Conservation (phyloP, 768 basidiomycete species). For the Serpula lacrymans region DNA sequence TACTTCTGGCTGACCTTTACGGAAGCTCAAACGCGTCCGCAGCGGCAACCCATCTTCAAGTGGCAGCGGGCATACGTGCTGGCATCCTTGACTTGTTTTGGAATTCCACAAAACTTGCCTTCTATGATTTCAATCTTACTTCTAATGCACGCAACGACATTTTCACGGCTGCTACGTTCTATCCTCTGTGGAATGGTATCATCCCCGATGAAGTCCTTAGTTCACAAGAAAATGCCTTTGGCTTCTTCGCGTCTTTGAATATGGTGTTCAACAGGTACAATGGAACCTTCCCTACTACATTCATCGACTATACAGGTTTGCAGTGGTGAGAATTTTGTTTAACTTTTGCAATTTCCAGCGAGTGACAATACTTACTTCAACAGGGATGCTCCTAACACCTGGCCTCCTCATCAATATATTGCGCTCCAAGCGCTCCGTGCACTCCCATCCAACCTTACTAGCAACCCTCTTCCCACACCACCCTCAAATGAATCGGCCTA, state of each 20-base stretch:
- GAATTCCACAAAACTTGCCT: constrained; percentile 78
- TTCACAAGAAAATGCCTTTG: constrained; percentile 59
- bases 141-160: constrained; percentile 59
- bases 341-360: background rate
- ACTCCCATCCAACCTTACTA: constrained; percentile 70
- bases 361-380: background rate
- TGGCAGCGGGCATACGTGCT: constrained; percentile 54
- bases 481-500: constrained; percentile 54
- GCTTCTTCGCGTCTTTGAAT: constrained; percentile 71
- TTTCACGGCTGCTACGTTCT: constrained; percentile 76
- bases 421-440: constrained; percentile 70
- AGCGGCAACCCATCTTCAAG: constrained; percentile 46
- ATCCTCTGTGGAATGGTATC: constrained; percentile 86
- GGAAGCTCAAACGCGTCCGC: constrained; percentile 39
- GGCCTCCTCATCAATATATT: constrained; percentile 87
- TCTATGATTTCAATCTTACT: constrained; percentile 87
- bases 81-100: constrained; percentile 86
- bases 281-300: constrained; percentile 80
- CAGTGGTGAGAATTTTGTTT: constrained; percentile 60
- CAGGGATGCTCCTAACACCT: constrained; percentile 85
- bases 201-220: constrained; percentile 66
- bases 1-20: constrained; percentile 61
- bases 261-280: constrained; percentile 83
- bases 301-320: constrained; percentile 65
- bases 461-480: constrained; percentile 50